phyloP scores from a whole-genome alignment of 2,329 filamentous ascomycete genomes.

The Macroventuria anomochaeta region DNA sequence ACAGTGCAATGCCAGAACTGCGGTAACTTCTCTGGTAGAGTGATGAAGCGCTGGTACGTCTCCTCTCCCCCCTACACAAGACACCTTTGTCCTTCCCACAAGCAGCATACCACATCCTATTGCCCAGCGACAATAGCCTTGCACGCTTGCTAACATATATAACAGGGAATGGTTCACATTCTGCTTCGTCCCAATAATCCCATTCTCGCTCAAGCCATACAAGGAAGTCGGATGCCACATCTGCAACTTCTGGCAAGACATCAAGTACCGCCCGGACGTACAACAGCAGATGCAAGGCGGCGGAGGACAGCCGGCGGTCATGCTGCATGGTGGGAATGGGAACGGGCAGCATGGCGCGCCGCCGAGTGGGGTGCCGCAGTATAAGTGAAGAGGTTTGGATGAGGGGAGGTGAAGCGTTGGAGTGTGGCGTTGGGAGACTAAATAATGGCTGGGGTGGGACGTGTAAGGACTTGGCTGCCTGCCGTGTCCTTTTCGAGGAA shows the following conservation, averaged over 20 bases:
- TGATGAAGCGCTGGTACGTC: conserved; percentile 54
- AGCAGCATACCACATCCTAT: too few relatives aligned
- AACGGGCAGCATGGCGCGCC: conserved; percentile 11
- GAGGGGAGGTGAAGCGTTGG: background rate
- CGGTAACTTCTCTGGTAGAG: conserved; percentile 56
- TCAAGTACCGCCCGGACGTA: conserved; percentile 53
- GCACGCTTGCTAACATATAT: background rate
- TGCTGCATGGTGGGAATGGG: conserved; percentile 33
- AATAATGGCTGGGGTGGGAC: background rate
- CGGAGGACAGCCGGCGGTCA: conserved; percentile 24
- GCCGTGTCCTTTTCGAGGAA: background rate
- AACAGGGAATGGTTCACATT: conserved; percentile 74
- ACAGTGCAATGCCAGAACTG: conserved; percentile 61
- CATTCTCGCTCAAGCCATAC: conserved; percentile 65
- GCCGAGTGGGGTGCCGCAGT: conserved; percentile 34
- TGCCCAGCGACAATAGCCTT: too few relatives aligned
- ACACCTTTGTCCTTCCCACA: background rate
- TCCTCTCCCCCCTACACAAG: background rate
- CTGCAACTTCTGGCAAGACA: conserved; percentile 75
- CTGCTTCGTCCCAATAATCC: conserved; percentile 77
- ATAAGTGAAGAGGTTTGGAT: conserved; percentile 18
- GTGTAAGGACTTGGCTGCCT: background rate
- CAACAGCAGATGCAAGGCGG: conserved; percentile 36
- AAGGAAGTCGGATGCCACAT: conserved; percentile 75
- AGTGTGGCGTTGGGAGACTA: too few relatives aligned